A percentile compares a stretch with the other conserved stretches of the same genome.
Evolutionary conservation across 2,329 filamentous ascomycete genomes (phyloP).

Genomic region (Myriosclerotinia scirpicola): DNA sequence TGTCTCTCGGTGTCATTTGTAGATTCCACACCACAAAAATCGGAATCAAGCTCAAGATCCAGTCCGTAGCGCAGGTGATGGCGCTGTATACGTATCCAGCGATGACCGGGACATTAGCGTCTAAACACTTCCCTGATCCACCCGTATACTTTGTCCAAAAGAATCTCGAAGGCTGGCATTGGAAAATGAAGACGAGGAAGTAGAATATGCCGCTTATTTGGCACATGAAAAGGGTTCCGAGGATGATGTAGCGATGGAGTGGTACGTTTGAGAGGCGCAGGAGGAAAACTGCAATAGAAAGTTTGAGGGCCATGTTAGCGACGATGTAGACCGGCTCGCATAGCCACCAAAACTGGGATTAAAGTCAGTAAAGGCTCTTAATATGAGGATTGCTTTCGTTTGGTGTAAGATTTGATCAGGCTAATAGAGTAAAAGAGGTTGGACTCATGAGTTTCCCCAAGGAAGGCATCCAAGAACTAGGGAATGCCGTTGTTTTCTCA

Average conservation of each 20-base stretch:
- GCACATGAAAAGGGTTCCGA: conserved; percentile 38
- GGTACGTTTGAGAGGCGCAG: conserved; percentile 42
- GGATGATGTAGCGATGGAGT: conserved; percentile 42
- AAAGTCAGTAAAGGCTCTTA: conserved; percentile 5
- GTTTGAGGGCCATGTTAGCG: conserved; percentile 44
- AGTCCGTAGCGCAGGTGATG: conserved; percentile 45
- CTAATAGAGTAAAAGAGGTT: background rate
- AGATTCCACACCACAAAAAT: conserved; percentile 46
- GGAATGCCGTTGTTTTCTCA: background rate
- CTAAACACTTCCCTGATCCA: conserved; percentile 41
- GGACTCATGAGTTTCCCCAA: background rate
- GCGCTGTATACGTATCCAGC: conserved; percentile 45
- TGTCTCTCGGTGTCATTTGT: conserved; percentile 45
- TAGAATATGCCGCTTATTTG: conserved; percentile 42
- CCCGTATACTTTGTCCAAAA: conserved; percentile 44
- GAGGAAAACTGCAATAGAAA: conserved; percentile 45
- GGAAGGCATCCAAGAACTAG: background rate
- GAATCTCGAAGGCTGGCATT: conserved; percentile 44
- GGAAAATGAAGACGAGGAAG: conserved; percentile 44
- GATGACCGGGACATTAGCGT: conserved; percentile 37
- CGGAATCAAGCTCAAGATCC: conserved; percentile 45
- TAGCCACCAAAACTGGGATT: conserved; percentile 41
- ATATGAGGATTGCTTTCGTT: background rate
- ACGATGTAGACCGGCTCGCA: conserved; percentile 45
- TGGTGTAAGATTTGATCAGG: background rate